A percentile compares a stretch with the other conserved stretches of the same genome.
phyloP scores from a whole-genome alignment of 2,329 filamentous ascomycete genomes.

The Rugonectria rugulosa region DNA sequence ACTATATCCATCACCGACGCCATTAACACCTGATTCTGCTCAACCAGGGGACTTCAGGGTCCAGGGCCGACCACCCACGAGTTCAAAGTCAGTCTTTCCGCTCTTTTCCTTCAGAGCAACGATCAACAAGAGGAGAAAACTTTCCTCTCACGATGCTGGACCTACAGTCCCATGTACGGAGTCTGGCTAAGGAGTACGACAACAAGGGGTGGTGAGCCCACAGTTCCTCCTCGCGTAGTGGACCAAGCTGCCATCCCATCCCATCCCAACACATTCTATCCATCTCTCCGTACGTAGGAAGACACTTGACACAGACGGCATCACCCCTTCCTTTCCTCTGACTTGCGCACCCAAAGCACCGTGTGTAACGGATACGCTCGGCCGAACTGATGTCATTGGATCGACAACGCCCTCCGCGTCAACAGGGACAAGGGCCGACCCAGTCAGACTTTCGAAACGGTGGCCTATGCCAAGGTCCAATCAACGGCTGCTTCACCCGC shows the following conservation, averaged over 20 bases:
- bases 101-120: constrained; percentile 3
- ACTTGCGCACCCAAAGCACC: too few species aligned
- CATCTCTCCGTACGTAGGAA: too few species aligned
- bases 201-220: constrained; percentile 10
- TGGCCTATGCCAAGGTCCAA: constrained; percentile 31
- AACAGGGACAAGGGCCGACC: constrained; percentile 25
- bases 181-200: too few species aligned
- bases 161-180: too few species aligned
- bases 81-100: background rate
- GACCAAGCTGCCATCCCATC: constrained; percentile 9
- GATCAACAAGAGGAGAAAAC: constrained; percentile 7
- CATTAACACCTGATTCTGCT: constrained; percentile 9
- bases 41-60: constrained; percentile 1
- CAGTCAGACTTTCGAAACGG: constrained; percentile 27
- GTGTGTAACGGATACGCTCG: constrained; percentile 26
- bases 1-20: constrained; percentile 2
- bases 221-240: constrained; percentile 1
- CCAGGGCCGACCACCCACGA: background rate
- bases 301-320: too few species aligned
- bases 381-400: constrained; percentile 45
- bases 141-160: background rate
- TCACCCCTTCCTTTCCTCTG: too few species aligned
- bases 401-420: constrained; percentile 35
- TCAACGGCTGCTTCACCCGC: constrained; percentile 16
- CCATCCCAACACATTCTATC: too few species aligned